These are phyloP conservation scores for Casaregolazyma lundiana DNA, from an alignment of 1,139 yeast species.

Conservation along the genomic window DNA sequence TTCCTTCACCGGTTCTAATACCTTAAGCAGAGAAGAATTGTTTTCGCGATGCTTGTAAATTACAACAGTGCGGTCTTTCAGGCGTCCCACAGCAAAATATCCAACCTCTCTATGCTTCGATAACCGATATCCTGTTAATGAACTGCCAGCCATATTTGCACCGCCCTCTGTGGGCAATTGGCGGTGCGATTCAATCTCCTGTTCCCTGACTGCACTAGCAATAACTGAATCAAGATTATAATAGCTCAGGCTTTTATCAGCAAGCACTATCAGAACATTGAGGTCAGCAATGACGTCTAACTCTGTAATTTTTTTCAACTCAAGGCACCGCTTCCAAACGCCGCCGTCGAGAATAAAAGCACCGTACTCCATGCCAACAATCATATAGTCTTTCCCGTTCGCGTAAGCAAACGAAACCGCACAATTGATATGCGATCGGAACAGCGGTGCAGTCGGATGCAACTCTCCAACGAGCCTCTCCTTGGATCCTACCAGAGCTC, in stretches of 20 bases:
- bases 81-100: slow-evolving; percentile 58
- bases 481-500: slow-evolving; percentile 35
- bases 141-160: neutral
- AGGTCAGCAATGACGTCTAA: slow-evolving; percentile 56
- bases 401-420: slow-evolving; percentile 34
- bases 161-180: neutral
- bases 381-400: slow-evolving; percentile 35
- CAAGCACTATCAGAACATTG: slow-evolving; percentile 55
- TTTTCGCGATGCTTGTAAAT: slow-evolving; percentile 37
- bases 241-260: slow-evolving; percentile 56
- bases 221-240: slow-evolving; percentile 48
- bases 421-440: slow-evolving; percentile 32
- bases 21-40: slow-evolving; percentile 31
- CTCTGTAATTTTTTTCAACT: slow-evolving; percentile 52
- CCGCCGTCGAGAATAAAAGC: slow-evolving; percentile 36
- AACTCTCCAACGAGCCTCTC: slow-evolving; percentile 16
- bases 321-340: slow-evolving; percentile 59
- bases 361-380: slow-evolving; percentile 46
- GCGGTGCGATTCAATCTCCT: slow-evolving; percentile 18
- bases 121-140: slow-evolving; percentile 26
- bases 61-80: slow-evolving; percentile 55
- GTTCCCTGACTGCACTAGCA: slow-evolving; percentile 8
- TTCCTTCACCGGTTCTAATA: slow-evolving; percentile 47
- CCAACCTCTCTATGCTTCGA: slow-evolving; percentile 39
- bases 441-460: slow-evolving; percentile 26